Percentiles rank a stretch among this genome's conserved stretches.
Evolutionary conservation across 2,329 filamentous ascomycete species (phyloP).

Genomic region (Beauveria scarabaeidicola): DNA sequence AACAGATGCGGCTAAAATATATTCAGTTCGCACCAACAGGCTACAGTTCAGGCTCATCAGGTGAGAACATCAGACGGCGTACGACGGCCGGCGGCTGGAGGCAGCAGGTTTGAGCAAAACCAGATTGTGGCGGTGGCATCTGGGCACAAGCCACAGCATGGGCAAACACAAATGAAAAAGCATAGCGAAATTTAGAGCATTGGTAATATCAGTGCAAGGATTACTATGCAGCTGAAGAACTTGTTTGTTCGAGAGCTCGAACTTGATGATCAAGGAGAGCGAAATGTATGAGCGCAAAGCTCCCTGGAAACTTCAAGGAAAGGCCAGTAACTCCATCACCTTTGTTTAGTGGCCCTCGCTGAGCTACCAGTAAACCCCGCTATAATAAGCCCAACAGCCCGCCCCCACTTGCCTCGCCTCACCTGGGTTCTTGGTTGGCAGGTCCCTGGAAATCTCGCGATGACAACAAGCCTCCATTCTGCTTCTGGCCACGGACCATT

Average conservation of each 20-base stretch:
- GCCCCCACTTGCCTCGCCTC: slow-evolving; percentile 3
- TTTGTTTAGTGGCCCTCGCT: not conserved
- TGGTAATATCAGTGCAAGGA: too few relatives aligned
- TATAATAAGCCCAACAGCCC: not conserved
- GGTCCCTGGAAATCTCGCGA: slow-evolving; percentile 7
- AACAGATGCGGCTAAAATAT: not conserved
- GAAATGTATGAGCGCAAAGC: not conserved
- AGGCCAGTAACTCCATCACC: not conserved
- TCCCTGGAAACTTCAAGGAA: not conserved
- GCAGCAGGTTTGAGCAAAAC: not conserved
- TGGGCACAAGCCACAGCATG: not conserved
- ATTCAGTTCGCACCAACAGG: not conserved
- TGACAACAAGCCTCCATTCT: slow-evolving; percentile 6
- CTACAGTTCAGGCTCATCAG: not conserved
- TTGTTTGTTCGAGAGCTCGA: not conserved
- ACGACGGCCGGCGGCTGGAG: not conserved
- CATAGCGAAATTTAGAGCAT: too few relatives aligned
- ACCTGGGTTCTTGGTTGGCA: not conserved
- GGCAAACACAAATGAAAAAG: not conserved
- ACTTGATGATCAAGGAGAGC: not conserved
- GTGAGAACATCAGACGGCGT: not conserved
- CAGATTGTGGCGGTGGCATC: not conserved
- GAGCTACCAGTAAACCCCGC: slow-evolving; percentile 5
- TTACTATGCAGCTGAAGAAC: too few relatives aligned
- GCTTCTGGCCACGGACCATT: not conserved